Evolutionary conservation across 305 asterid genomes (phyloP), one percentile per base, ranked within the genome.

Genomic region (Lippia alba): DNA sequence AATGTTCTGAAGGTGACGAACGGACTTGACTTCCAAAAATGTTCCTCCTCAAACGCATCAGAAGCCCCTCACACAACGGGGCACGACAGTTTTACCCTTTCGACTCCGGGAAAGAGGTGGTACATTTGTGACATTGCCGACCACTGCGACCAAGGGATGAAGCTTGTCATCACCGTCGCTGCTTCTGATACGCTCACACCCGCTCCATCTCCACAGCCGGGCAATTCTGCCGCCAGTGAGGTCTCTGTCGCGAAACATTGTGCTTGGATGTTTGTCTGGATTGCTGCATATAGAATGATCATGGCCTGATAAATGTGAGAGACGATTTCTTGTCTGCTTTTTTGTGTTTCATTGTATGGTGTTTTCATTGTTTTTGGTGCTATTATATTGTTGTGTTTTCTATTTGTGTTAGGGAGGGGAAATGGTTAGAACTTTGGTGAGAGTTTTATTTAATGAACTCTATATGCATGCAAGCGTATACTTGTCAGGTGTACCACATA

Each of bases 121-220:
- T 88, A 88, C 76, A 78, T 86, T 15, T 79, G 95, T 16, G 72
- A 80, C 14, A 7, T 81, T 8, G n/a, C 3, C 1, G 48, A 30
- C n/a, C 89, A 83, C 32, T 86, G 92, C 59, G n/a, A 49, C 4
- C 4, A 1, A 3, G 84, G 91, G 12, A 77, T 81, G 94, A 83
- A 80, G 81, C 83, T 87, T 14, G 80, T 30, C 58, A 72, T 87
- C 66, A 77, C 68, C 17, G 89, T 87, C 12, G 41, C 65, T 1
- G 65, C 48, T 1, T 1, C 48, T 0, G 65, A 66, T 30, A 70
- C 53, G 0, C 84, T 79, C 2, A 18, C 74, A 3, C 76, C 83
- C 0, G 17, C 80, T 77, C 89, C 81, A 15, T 9, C 15, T 12
- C 53, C 53, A 0, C 4, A 12, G 11, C 53, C 30, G 5, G 51